phyloP scores from a whole-genome alignment of 2,329 filamentous ascomycete species.

The Herpotrichia juniperi region DNA sequence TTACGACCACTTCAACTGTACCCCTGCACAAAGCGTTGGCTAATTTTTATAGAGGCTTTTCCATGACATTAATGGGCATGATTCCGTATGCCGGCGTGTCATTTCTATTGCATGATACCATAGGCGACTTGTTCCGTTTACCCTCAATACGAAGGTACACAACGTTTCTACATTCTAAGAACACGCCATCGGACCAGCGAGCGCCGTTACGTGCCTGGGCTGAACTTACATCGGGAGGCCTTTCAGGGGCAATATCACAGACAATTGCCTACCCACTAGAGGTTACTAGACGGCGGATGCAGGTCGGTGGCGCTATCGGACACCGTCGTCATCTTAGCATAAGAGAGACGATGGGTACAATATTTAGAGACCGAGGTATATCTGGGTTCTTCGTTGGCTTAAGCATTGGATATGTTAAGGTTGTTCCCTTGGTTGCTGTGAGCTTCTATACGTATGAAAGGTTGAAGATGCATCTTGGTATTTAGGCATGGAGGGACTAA shows the following conservation, averaged over 20 bases:
- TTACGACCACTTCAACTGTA: no score
- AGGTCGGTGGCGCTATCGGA: slow-evolving; percentile 2
- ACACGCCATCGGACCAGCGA: neutral
- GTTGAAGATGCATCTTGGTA: neutral
- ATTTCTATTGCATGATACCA: neutral
- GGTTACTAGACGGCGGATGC: slow-evolving; percentile 4
- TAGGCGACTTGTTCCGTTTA: neutral
- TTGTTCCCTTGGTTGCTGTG: neutral
- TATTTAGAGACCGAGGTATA: neutral
- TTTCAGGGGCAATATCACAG: slow-evolving; percentile 2
- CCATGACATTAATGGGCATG: neutral
- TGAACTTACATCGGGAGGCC: slow-evolving; percentile 1
- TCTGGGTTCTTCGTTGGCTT: neutral
- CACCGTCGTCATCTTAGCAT: slow-evolving; percentile 3
- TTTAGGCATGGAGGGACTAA: neutral
- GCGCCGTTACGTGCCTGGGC: slow-evolving; percentile 1
- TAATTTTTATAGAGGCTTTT: no score
- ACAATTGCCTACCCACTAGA: slow-evolving; percentile 3
- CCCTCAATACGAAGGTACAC: neutral
- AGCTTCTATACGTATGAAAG: neutral
- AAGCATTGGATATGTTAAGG: neutral
- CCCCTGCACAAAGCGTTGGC: no score
- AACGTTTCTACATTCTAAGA: neutral
- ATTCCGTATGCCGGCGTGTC: neutral
- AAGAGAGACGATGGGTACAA: slow-evolving; percentile 1